Conservation (phyloP, 495 filamentous ascomycete genomes). For the Staphylotrichum longicolle region DNA sequence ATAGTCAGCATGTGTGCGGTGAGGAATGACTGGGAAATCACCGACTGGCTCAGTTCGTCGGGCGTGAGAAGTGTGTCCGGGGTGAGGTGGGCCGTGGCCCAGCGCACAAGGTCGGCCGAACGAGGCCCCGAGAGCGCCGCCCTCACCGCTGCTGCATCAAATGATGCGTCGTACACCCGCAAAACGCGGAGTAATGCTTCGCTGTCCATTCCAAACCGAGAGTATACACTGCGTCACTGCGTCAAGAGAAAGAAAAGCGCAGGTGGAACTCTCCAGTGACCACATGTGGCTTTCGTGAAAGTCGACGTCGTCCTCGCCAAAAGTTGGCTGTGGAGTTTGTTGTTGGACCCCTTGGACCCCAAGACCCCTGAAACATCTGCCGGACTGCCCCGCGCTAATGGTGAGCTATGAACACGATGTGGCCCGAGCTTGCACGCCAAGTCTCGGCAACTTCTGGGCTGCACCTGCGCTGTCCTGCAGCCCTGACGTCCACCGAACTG, state of each 20-base stretch:
- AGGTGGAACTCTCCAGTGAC: too few species aligned
- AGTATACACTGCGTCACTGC: too few species aligned
- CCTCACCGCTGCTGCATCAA: slow-evolving; percentile 34
- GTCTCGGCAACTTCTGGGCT: not conserved
- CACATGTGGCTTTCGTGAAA: too few species aligned
- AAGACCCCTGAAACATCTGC: not conserved
- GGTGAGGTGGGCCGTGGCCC: slow-evolving; percentile 41
- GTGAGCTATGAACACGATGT: not conserved
- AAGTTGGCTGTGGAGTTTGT: not conserved
- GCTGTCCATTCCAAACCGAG: slow-evolving; percentile 24
- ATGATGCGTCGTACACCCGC: slow-evolving; percentile 32
- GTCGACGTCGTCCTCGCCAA: not conserved
- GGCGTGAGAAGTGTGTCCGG: slow-evolving; percentile 45
- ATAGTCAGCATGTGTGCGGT: slow-evolving; percentile 10
- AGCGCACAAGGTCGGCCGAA: slow-evolving; percentile 35
- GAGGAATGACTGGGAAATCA: not conserved
- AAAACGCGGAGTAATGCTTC: slow-evolving; percentile 30
- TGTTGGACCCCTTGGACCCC: slow-evolving; percentile 10
- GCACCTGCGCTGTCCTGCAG: not conserved
- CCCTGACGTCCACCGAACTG: not conserved
- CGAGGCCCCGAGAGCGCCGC: slow-evolving; percentile 25
- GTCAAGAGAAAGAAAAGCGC: too few species aligned
- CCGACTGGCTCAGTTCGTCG: slow-evolving; percentile 45
- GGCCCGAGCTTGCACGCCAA: slow-evolving; percentile 17
- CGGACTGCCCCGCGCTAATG: not conserved